These are phyloP conservation scores for Microdochium bolleyi DNA, from an alignment of 2,329 filamentous ascomycete genomes.

Conservation along the genomic window DNA sequence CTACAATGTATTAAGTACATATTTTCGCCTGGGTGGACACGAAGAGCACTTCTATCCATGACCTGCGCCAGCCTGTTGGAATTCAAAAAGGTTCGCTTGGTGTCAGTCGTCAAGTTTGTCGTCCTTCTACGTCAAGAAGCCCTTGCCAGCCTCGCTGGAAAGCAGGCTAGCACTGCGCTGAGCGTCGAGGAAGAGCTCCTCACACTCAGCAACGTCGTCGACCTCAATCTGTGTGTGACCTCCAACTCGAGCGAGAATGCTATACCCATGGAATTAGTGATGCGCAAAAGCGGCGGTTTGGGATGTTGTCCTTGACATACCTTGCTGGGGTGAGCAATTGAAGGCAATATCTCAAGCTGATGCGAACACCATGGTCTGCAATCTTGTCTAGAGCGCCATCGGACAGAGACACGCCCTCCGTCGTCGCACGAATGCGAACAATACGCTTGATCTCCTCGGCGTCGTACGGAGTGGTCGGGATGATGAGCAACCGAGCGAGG, in stretches of 20 bases:
- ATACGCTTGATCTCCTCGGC: slow-evolving; percentile 89
- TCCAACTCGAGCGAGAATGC: slow-evolving; percentile 82
- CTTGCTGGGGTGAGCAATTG: slow-evolving; percentile 83
- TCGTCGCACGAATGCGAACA: slow-evolving; percentile 74
- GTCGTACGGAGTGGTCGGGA: slow-evolving; percentile 86
- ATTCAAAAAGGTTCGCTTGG: not conserved
- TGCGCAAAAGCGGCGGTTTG: slow-evolving; percentile 12
- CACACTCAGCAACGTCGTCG: slow-evolving; percentile 71
- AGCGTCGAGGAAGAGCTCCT: slow-evolving; percentile 78
- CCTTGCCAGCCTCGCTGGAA: slow-evolving; percentile 50
- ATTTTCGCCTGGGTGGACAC: no score
- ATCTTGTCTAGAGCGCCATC: slow-evolving; percentile 84
- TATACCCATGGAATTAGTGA: slow-evolving; percentile 22
- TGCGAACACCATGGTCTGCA: slow-evolving; percentile 75
- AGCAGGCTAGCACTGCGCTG: slow-evolving; percentile 68
- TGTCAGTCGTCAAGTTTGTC: not conserved
- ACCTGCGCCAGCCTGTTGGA: not conserved
- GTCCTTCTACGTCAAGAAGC: slow-evolving; percentile 52
- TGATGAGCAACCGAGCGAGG: slow-evolving; percentile 85
- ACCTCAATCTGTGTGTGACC: slow-evolving; percentile 70
- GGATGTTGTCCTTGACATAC: slow-evolving; percentile 27
- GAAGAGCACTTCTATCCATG: not conserved
- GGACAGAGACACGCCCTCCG: slow-evolving; percentile 70
- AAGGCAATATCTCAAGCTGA: slow-evolving; percentile 86
- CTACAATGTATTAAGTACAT: no score